Evolutionary conservation across 1,284 basidiomycete genomes (phyloP), one percentile per base, ranked within the genome.

Genomic region (Microbotryum intermedium): DNA sequence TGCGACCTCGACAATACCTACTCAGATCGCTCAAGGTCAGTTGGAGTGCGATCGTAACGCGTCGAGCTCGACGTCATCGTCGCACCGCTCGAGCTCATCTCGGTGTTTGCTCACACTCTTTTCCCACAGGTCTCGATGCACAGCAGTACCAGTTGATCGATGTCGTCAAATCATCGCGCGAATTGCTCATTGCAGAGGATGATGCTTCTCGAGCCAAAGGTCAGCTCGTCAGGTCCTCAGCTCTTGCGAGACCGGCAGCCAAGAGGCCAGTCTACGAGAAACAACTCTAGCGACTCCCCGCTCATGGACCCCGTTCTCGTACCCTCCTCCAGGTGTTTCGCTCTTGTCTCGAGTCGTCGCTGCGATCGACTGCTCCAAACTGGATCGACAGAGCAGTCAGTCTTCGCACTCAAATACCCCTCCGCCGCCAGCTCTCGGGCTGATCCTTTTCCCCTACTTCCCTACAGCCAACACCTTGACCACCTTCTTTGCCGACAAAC

Each of bases 401-500:
- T 55, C 28, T 18, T 67, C 1, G 1, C 23, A 11, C 23, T 42
- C 28, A 20, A 16, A n/a, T 25, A 20, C 42, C 21, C n/a, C 52
- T 26, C 29, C 6, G 16, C 50, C 6, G 9, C 23, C 48, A 16
- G 20, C 26, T 25, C 11, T 3, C 11, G 39, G 28, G 10, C 51
- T 39, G 2, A 34, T 6, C 44, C n/a, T 6, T 6, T 45, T 43
- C 13, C 29, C 20, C 29, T 18, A 25, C 42, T 49, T 49, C 43
- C 2, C 57, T 23, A 10, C 63, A 93, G 91, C 86, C 57, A 83
- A 84, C 62, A 90, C 92, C 6, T 79, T 98, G 55, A 82, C 84
- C 0, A 77, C 79, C 5, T 98, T 97, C 78, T 94, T 87, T 72
- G 81, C 83, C 65, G 84, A 84, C 57, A 97, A 95, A 86, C 90